Conservation (phyloP, 345 rosid species). For the Eutrema yunnanense region DNA sequence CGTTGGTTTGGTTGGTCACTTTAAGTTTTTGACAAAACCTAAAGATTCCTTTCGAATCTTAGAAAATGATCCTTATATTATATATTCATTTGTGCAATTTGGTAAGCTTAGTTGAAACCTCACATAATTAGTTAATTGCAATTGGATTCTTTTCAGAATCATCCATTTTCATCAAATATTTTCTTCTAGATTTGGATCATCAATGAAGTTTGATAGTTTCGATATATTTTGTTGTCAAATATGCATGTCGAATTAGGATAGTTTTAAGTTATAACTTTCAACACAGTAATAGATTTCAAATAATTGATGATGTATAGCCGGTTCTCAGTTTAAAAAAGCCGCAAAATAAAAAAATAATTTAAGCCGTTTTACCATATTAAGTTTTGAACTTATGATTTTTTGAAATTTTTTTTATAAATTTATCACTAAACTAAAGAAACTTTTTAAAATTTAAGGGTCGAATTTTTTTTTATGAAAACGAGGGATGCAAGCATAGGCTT, state of each 20-base stretch:
- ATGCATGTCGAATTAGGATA: background rate
- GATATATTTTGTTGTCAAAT: background rate
- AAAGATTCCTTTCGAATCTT: slow-evolving; percentile 14
- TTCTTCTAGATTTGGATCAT: background rate
- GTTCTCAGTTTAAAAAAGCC: too few relatives aligned
- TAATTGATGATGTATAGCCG: background rate
- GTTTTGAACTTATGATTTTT: too few relatives aligned
- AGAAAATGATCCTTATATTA: background rate
- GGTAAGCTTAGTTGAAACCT: slow-evolving; percentile 6
- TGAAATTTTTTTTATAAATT: too few relatives aligned
- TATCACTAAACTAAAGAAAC: too few relatives aligned
- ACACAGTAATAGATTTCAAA: background rate
- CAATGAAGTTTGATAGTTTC: background rate
- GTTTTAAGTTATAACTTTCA: too few relatives aligned
- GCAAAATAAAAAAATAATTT: too few relatives aligned
- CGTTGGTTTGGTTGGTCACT: slow-evolving; percentile 24
- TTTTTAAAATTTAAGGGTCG: too few relatives aligned
- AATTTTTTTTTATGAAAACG: too few relatives aligned
- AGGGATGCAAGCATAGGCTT: too few relatives aligned
- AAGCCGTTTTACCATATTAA: too few relatives aligned
- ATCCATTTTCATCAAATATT: background rate
- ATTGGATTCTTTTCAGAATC: background rate
- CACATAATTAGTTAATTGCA: background rate
- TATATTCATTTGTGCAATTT: slow-evolving; percentile 1
- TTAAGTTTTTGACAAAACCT: slow-evolving; percentile 14